phyloP scores from a whole-genome alignment of 768 basidiomycete genomes.

The Amylocystis lapponica region DNA sequence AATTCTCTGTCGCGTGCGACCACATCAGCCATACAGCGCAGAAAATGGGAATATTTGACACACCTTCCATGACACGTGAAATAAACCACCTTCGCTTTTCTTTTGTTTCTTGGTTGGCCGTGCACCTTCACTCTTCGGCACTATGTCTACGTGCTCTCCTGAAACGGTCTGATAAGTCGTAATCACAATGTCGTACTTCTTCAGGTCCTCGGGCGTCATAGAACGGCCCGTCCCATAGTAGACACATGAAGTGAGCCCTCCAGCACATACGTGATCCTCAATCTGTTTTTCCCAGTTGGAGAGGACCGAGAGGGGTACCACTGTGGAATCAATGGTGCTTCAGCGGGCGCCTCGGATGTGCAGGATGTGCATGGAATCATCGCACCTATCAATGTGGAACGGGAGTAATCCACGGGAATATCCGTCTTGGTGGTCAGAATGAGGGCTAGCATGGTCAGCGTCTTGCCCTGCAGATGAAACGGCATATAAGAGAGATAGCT shows the following conservation, averaged over 20 bases:
- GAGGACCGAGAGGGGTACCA: conserved; percentile 76
- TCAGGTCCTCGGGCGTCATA: conserved; percentile 52
- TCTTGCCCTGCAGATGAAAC: conserved; percentile 67
- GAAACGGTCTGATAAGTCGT: conserved; percentile 77
- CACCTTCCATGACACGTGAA: conserved; percentile 80
- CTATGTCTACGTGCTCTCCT: conserved; percentile 40
- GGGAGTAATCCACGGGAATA: conserved; percentile 46
- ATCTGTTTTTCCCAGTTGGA: conserved; percentile 90
- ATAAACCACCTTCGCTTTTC: conserved; percentile 53
- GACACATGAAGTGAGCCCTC: conserved; percentile 46
- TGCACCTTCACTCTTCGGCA: conserved; percentile 22
- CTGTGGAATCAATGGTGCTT: conserved; percentile 29
- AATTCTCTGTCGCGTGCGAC: conserved; percentile 53
- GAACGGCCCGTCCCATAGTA: conserved; percentile 72
- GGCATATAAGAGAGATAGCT: background rate
- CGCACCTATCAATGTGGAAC: conserved; percentile 76
- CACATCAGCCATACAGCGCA: background rate
- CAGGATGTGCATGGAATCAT: too few species aligned
- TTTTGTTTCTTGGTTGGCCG: conserved; percentile 54
- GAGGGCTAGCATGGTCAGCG: conserved; percentile 80
- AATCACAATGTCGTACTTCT: conserved; percentile 69
- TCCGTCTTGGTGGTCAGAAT: conserved; percentile 74
- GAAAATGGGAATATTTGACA: background rate
- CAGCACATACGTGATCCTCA: conserved; percentile 58
- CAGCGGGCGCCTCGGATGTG: background rate